Base-by-base conservation (phyloP, 2,329 filamentous ascomycete species). In the Aspergillus sp. region DNA sequence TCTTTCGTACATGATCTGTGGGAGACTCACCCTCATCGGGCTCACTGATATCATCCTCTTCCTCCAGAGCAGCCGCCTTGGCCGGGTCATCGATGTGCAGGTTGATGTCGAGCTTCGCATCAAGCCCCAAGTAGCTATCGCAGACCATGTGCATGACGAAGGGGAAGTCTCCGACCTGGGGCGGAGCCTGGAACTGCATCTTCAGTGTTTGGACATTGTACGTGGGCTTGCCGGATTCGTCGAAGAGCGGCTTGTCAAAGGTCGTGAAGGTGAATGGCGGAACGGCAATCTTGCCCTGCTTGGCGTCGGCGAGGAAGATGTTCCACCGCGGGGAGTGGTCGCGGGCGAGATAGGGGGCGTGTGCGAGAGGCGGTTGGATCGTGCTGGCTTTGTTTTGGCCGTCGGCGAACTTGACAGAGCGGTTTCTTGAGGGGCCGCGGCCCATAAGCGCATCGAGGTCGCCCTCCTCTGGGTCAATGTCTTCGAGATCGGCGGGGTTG, bases 171-270 rank as follows among this genome's bases (percentile, higher is more conserved):
- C 94, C 95, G 5, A 92, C 87, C 75, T 97, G 91, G 25, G 94
- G 93, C 48, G 95, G 95, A 1, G 95, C 94, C 67, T 94, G 92
- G 78, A 99, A 99, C 76, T 97, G 92, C 76, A 96, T 94, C 84
- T 97, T 98, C 72, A 98, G 83, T 3, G 95, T 99, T 78, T 98
- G 93, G 80, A 99, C 89, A 71, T 93, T 90, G 81, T 92, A 99
- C 2, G 95, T 98, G 2, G 94, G 94, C 74, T 91, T 91, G 70
- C 91, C 92, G 64, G 88, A 85, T 46, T 87, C 88, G 69, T 91
- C 88, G 66, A 95, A 91, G 34, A 97, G 88, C 31, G 92, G 91
- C 81, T 93, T 91, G 77, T 97, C 93, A 75, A 99, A 98, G 50
- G 89, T 89, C 47, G 89, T 89, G 79, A 99, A 98, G n/a, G 91